A percentile compares a stretch with the other conserved stretches of the same genome.
Evolutionary conservation across 2,329 filamentous ascomycete genomes (phyloP).

Genomic region (Zymoseptoria ardabiliae): DNA sequence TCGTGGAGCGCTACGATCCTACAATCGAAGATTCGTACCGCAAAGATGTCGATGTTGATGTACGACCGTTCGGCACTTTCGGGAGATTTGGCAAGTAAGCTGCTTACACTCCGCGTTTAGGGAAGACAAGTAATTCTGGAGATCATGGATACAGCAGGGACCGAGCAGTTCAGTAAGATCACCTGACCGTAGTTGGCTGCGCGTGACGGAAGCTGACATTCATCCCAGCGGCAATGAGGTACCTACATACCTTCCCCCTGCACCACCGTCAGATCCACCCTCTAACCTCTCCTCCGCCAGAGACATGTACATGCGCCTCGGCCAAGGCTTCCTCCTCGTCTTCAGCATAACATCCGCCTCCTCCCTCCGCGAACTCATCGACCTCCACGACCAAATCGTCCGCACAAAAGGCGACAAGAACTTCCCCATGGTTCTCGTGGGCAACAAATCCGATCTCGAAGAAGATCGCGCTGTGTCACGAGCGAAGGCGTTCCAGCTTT

Average conservation of each 20-base stretch:
- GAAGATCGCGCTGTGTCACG: slow-evolving; percentile 74
- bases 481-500: slow-evolving; percentile 72
- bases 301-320: slow-evolving; percentile 88
- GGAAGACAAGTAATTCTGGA: slow-evolving; percentile 82
- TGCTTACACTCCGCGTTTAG: slow-evolving; percentile 36
- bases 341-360: slow-evolving; percentile 84
- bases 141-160: slow-evolving; percentile 86
- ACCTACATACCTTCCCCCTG: background rate
- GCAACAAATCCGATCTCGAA: slow-evolving; percentile 85
- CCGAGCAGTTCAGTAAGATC: slow-evolving; percentile 80
- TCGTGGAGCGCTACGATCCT: slow-evolving; percentile 70
- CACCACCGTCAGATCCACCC: slow-evolving; percentile 2
- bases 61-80: slow-evolving; percentile 42
- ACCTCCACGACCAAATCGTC: slow-evolving; percentile 80
- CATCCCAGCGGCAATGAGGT: slow-evolving; percentile 19
- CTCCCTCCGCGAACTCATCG: slow-evolving; percentile 73
- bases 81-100: background rate
- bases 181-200: background rate
- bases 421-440: slow-evolving; percentile 73
- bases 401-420: slow-evolving; percentile 71
- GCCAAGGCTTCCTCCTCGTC: slow-evolving; percentile 83
- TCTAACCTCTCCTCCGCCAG: slow-evolving; percentile 31
- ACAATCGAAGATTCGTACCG: slow-evolving; percentile 57
- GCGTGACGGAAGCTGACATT: slow-evolving; percentile 4
- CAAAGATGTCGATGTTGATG: slow-evolving; percentile 67